phyloP scores from a whole-genome alignment of 495 filamentous ascomycete genomes.

The Penicillium roqueforti region DNA sequence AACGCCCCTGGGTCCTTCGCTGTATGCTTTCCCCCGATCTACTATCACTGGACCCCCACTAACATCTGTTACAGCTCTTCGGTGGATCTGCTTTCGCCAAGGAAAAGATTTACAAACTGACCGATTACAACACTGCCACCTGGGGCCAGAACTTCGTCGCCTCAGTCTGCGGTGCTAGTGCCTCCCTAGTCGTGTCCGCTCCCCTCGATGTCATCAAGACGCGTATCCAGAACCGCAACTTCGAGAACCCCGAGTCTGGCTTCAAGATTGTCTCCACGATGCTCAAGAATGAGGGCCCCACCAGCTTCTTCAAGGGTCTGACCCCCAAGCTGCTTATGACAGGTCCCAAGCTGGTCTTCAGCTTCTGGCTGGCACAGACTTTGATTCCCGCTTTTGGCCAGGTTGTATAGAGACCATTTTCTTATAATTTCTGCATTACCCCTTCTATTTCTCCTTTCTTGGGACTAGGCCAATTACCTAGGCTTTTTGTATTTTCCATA shows the following conservation, averaged over 20 bases:
- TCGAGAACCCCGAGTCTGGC: conserved; percentile 92
- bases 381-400: conserved; percentile 71
- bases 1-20: conserved; percentile 98
- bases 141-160: conserved; percentile 98
- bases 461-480: background rate
- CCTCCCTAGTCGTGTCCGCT: conserved; percentile 88
- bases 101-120: conserved; percentile 81
- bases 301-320: conserved; percentile 95
- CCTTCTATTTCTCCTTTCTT: conserved; percentile 1
- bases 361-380: conserved; percentile 98
- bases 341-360: conserved; percentile 97
- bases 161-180: conserved; percentile 87
- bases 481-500: conserved; percentile 16
- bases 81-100: conserved; percentile 98
- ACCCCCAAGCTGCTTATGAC: conserved; percentile 98
- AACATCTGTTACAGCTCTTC: conserved; percentile 66
- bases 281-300: conserved; percentile 78
- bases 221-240: conserved; percentile 97
- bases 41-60: conserved; percentile 11
- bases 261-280: conserved; percentile 88
- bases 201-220: conserved; percentile 99
- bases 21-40: conserved; percentile 49
- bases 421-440: conserved; percentile 7
- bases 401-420: conserved; percentile 43
- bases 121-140: conserved; percentile 90